Evolutionary conservation across 495 filamentous ascomycete species (phyloP), one percentile per base, ranked within the genome.

Genomic region (Diplogelasinospora grovesii): DNA sequence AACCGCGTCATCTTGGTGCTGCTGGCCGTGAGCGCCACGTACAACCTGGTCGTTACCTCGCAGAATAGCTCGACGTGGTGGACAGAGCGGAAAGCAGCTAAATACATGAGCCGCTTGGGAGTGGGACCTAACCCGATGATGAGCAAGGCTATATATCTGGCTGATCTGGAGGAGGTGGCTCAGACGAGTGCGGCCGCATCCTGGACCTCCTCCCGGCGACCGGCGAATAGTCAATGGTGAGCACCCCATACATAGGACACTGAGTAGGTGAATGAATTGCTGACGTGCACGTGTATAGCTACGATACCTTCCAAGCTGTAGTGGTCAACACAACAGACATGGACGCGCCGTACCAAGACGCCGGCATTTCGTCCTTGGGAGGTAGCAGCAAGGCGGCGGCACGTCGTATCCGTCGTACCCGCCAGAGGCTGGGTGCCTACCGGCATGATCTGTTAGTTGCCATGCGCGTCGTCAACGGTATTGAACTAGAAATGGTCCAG

Each of bases 391-490:
- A 71, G 40, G 72, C 75, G 13, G 76, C 81, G 18, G 76, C 77
- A 5, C 73, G 70, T 7, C 79, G 86, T 2, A 70, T 95, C 22
- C 74, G 82, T 21, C 75, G 80, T 37, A 89, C 87, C 10, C 74
- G 89, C 5, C 83, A 93, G 62, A 74, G 81, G 23, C 77, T 98
- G 2, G 92, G 83, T 8, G 61, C 74, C 9, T 90, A 95, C 59
- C 75, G 92, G n/a, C 86, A 98, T 54, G 87, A 97, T 52, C 70
- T 97, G 15, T 67, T 97, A 1, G 89, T 98, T 4, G 88, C 89
- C 11, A 75, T 97, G 64, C 81, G 89, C 5, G 75, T 96, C 3
- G 80, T 98, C 36, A 95, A 97, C 57, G 81, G 73, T 29, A 78
- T 97, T 8, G 92, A 98, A 66, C 64, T 69, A 36, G 90, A 96